Base-by-base conservation (phyloP, 345 rosid genomes). In the Kandelia obovata region DNA sequence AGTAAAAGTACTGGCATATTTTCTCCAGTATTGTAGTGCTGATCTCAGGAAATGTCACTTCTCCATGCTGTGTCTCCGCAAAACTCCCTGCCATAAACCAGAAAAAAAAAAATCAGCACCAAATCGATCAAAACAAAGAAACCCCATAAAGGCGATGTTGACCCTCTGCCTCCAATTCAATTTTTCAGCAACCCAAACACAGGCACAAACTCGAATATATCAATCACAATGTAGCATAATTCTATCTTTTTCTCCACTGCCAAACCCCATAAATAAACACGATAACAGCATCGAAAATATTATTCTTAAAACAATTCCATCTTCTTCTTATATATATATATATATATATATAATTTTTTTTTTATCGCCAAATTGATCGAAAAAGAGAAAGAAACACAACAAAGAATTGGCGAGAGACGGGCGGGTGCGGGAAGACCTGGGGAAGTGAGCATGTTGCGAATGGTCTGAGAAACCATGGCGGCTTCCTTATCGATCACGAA, bases 401-500 rank as follows among this genome's bases (percentile, higher is more conserved):
- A 7, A 8, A 27, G 16, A 27, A 21, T 7, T 15, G 6, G 35
- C 19, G 53, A 34, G 30, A 61, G 32, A 32, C 8, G 23, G 49
- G 23, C 62, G 47, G 30, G 57, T 39, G 53, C 16, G 57, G 39
- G 3, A 31, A 16, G 20, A 84, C 97, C 97, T 80, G 95, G 92
- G 73, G 97, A 91, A 62, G 92, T 91, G 28, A 88, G 88, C 97
- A 91, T 91, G 91, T 88, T 91, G 51, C 92, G 87, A 55, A 91
- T 91, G 65, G 95, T 91, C 69, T 88, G 92, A 32, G 97, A 91
- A 77, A 91, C 96, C 96, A 86, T 88, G 31, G 96, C 96, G 64
- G 92, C 94, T 85, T 87, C 88, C 75, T 76, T 86, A 76, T 90
- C 84, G 70, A 90, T 84, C 30, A 90, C 82, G 80, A 88, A 90